Conservation (phyloP, 1,284 basidiomycete genomes). For the Melampsora larici-populina region DNA sequence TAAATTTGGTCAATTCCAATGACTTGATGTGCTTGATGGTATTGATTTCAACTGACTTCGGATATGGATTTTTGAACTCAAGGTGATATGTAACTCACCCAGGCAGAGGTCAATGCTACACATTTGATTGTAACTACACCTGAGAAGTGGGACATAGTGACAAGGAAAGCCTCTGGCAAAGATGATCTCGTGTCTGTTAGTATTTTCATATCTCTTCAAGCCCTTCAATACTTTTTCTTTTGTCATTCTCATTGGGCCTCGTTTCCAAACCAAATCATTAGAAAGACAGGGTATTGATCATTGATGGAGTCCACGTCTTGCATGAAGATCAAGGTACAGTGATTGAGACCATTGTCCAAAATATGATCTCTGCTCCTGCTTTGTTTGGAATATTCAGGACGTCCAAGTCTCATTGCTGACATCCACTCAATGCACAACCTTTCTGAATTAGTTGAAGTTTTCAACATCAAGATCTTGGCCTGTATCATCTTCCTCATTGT, state of each 20-base stretch:
- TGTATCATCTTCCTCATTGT: too few relatives aligned
- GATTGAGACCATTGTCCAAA: conserved; percentile 98
- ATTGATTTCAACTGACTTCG: too few relatives aligned
- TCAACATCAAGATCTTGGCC: too few relatives aligned
- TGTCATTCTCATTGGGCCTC: not conserved
- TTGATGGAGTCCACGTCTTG: conserved; percentile 95
- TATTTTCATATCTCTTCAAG: not conserved
- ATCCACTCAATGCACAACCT: too few relatives aligned
- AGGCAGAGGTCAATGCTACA: conserved; percentile 87
- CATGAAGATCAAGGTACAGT: conserved; percentile 98
- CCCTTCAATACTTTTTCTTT: not conserved
- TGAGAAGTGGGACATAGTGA: conserved; percentile 99
- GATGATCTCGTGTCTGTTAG: conserved; percentile 75
- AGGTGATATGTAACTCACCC: conserved; percentile 98
- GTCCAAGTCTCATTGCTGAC: too few relatives aligned
- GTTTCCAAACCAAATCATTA: conserved; percentile 22
- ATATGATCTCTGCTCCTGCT: too few relatives aligned
- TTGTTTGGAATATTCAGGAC: too few relatives aligned
- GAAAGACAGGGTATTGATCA: conserved; percentile 87
- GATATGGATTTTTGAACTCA: not conserved
- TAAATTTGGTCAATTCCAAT: conserved; percentile 69
- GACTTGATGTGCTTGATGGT: too few relatives aligned
- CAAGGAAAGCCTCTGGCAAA: conserved; percentile 91
- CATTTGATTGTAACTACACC: conserved; percentile 99
- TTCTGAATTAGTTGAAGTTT: too few relatives aligned